Evolutionary conservation across 805 yeast genomes (phyloP).

Genomic region (Blastobotrys muscicola): DNA sequence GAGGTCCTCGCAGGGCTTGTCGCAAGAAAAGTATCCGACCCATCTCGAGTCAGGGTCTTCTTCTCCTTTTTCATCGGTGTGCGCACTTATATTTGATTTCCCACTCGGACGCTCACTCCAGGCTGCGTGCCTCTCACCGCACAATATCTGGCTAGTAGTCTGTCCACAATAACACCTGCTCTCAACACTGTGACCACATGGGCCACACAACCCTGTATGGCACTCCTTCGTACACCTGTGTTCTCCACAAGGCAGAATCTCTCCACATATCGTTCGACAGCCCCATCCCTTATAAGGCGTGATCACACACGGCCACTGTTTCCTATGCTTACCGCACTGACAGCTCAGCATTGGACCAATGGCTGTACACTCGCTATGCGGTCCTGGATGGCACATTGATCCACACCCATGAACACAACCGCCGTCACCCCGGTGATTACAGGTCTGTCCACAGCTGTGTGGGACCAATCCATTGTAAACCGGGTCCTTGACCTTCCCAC

Average conservation of each 20-base stretch:
- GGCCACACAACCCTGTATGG: slow-evolving; percentile 78
- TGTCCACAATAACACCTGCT: slow-evolving; percentile 73
- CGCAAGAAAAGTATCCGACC: slow-evolving; percentile 48
- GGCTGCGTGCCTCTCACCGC: slow-evolving; percentile 11
- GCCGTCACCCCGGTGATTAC: slow-evolving; percentile 43
- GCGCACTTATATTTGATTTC: too few species aligned
- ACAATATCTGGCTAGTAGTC: slow-evolving; percentile 19
- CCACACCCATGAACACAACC: slow-evolving; percentile 68
- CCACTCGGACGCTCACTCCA: too few species aligned
- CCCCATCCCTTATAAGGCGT: slow-evolving; percentile 66
- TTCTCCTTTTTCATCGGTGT: background rate
- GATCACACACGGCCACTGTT: slow-evolving; percentile 62
- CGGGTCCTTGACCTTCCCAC: slow-evolving; percentile 71
- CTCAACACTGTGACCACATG: slow-evolving; percentile 42
- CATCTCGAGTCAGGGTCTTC: slow-evolving; percentile 26
- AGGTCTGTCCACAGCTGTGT: slow-evolving; percentile 83
- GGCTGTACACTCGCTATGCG: slow-evolving; percentile 75
- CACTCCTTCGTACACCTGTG: slow-evolving; percentile 59
- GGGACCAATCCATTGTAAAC: slow-evolving; percentile 43
- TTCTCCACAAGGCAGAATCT: slow-evolving; percentile 56
- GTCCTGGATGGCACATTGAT: slow-evolving; percentile 78
- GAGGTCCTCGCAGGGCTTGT: slow-evolving; percentile 33
- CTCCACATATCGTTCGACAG: slow-evolving; percentile 55
- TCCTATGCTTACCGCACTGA: slow-evolving; percentile 58
- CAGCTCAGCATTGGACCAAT: slow-evolving; percentile 64